A percentile compares a stretch with the other conserved stretches of the same genome.
These are phyloP conservation scores for Pseudoscleropodium purum DNA, from an alignment of 225 moss, liverwort and hornwort species.

Conservation along the genomic window DNA sequence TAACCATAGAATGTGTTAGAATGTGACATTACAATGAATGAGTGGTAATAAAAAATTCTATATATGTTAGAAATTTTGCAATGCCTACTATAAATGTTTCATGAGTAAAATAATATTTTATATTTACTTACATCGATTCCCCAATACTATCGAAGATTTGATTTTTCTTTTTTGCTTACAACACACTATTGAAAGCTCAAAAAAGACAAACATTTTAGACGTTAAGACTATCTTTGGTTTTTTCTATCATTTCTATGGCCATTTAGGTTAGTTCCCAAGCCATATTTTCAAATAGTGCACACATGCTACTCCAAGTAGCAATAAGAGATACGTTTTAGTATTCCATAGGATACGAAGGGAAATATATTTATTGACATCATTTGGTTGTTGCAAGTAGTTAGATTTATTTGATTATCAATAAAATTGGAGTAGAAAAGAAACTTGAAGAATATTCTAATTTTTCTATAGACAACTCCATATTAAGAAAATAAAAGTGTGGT, in stretches of 20 bases:
- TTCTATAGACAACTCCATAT: background rate
- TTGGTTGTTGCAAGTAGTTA: background rate
- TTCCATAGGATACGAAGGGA: accelerated
- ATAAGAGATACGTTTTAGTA: background rate
- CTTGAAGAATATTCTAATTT: background rate
- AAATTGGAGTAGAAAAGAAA: background rate
- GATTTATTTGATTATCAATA: background rate
- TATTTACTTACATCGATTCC: background rate
- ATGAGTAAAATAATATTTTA: background rate
- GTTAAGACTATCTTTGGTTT: background rate
- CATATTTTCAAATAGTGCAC: background rate
- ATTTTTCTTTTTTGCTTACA: background rate
- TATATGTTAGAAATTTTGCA: background rate
- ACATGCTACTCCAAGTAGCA: background rate
- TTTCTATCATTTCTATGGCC: background rate
- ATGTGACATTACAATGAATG: background rate
- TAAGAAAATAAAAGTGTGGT: background rate
- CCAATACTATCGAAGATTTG: background rate
- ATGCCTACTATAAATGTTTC: background rate
- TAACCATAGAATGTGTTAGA: background rate
- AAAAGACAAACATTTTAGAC: background rate
- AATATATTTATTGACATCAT: background rate
- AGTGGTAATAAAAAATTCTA: background rate
- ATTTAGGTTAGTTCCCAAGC: background rate
- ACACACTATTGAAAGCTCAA: background rate